Conservation (phyloP, 2,329 filamentous ascomycete species). For the Fusarium kyushuense region DNA sequence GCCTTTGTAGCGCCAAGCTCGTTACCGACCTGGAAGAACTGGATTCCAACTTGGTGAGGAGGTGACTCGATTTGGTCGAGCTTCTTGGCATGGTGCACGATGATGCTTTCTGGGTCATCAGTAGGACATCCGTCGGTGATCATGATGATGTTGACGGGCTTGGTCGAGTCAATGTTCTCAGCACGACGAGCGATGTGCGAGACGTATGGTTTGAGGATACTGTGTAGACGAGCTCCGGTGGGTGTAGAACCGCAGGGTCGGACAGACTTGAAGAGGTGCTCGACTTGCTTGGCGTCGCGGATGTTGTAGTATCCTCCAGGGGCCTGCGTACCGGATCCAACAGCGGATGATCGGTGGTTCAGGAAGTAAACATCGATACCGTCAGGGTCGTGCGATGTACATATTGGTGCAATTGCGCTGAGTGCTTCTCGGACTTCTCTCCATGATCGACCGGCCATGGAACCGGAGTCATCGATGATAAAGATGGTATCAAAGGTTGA, state of each 20-base stretch:
- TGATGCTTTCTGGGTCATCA: slow-evolving; percentile 80
- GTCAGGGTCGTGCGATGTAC: slow-evolving; percentile 81
- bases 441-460: slow-evolving; percentile 86
- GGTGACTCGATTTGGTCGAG: slow-evolving; percentile 78
- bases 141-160: slow-evolving; percentile 90
- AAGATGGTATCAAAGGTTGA: slow-evolving; percentile 86
- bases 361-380: slow-evolving; percentile 94
- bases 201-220: slow-evolving; percentile 81
- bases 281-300: slow-evolving; percentile 67
- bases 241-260: slow-evolving; percentile 76
- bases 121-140: slow-evolving; percentile 88
- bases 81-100: slow-evolving; percentile 75
- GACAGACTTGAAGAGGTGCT: slow-evolving; percentile 76
- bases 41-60: slow-evolving; percentile 87
- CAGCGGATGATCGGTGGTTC: slow-evolving; percentile 69
- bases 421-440: slow-evolving; percentile 78
- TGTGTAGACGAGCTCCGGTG: slow-evolving; percentile 76
- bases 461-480: slow-evolving; percentile 90
- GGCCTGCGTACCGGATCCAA: slow-evolving; percentile 54
- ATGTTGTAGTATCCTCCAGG: slow-evolving; percentile 74
- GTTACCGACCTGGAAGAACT: slow-evolving; percentile 94
- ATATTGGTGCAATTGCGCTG: slow-evolving; percentile 81
- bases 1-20: slow-evolving; percentile 74
- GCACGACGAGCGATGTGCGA: slow-evolving; percentile 52
- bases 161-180: slow-evolving; percentile 62